Evolutionary conservation across 495 filamentous ascomycete genomes (phyloP).

Genomic region (Diplogelasinospora grovesii): DNA sequence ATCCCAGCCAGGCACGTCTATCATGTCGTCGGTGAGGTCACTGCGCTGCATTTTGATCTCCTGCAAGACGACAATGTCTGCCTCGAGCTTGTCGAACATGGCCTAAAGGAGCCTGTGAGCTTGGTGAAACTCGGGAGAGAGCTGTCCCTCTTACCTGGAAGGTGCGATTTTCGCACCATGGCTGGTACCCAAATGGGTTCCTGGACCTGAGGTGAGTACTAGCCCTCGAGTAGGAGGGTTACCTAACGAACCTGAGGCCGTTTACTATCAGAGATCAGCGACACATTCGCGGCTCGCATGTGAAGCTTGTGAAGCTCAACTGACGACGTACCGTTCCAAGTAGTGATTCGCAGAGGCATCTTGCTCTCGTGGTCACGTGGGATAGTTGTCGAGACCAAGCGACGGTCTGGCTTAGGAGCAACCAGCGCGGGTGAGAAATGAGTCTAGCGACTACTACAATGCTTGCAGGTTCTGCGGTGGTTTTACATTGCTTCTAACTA

Average conservation of each 20-base stretch:
- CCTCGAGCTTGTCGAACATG: slow-evolving; percentile 92
- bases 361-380: neutral
- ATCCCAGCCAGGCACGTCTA: slow-evolving; percentile 91
- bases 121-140: neutral
- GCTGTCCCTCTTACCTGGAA: slow-evolving; percentile 54
- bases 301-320: slow-evolving; percentile 15
- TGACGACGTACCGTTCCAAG: slow-evolving; percentile 69
- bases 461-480: no score
- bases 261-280: slow-evolving; percentile 55
- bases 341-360: slow-evolving; percentile 79
- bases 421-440: neutral
- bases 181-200: slow-evolving; percentile 92
- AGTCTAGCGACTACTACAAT: neutral
- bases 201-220: slow-evolving; percentile 34
- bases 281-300: neutral
- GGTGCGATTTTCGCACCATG: slow-evolving; percentile 84
- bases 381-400: neutral
- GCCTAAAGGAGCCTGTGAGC: slow-evolving; percentile 39
- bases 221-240: neutral
- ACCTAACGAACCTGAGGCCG: slow-evolving; percentile 66
- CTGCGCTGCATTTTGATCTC: slow-evolving; percentile 96
- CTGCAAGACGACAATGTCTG: slow-evolving; percentile 92
- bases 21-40: slow-evolving; percentile 92
- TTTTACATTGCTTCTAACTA: no score
- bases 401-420: neutral